These are phyloP conservation scores for Suillus weaverae DNA, from an alignment of 768 basidiomycete genomes.

Conservation along the genomic window DNA sequence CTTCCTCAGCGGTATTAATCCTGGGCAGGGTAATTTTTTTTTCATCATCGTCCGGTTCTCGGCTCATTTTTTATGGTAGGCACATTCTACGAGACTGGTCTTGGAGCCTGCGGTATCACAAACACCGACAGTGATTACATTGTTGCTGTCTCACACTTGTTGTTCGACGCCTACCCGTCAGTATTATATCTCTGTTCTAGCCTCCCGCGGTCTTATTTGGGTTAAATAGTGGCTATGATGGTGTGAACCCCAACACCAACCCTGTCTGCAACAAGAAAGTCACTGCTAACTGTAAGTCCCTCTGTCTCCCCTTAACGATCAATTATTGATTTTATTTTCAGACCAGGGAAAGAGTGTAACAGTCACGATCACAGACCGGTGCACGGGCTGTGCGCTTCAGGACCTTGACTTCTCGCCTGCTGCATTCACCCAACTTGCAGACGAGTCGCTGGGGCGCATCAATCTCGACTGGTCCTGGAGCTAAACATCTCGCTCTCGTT, in stretches of 20 bases:
- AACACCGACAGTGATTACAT: conserved; percentile 32
- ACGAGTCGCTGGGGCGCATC: conserved; percentile 49
- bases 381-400: conserved; percentile 48
- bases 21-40: conserved; percentile 43
- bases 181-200: conserved; percentile 11
- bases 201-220: conserved; percentile 5
- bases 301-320: background rate
- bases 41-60: background rate
- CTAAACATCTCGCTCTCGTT: conserved; percentile 13
- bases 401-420: conserved; percentile 65
- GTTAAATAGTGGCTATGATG: conserved; percentile 48
- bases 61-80: conserved; percentile 17
- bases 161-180: conserved; percentile 39
- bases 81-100: conserved; percentile 35
- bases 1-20: conserved; percentile 49
- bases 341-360: conserved; percentile 51
- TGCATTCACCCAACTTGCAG: conserved; percentile 55
- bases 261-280: conserved; percentile 63
- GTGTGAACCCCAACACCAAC: conserved; percentile 70
- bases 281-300: conserved; percentile 45
- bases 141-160: conserved; percentile 33
- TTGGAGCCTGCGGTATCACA: conserved; percentile 43
- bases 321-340: conserved; percentile 25
- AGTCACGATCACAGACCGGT: conserved; percentile 62
- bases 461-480: conserved; percentile 52